Base-by-base conservation (phyloP, 2,329 filamentous ascomycete genomes). In the Diaporthe sp. region DNA sequence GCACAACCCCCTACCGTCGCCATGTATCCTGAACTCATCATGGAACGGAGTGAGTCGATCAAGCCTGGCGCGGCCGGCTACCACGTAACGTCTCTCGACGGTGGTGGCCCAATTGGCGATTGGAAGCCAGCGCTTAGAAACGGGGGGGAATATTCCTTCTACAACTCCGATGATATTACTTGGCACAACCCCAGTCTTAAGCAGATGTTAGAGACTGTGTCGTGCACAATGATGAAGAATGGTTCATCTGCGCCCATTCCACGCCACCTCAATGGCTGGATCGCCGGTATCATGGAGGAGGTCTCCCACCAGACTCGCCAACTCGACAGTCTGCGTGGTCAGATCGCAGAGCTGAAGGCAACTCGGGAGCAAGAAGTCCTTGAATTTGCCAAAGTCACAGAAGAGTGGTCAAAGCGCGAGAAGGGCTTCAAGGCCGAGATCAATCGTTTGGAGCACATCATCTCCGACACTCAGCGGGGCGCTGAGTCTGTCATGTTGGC, bases 171-270 rank as follows among this genome's bases (percentile, higher is more conserved):
- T 2, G 47, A 51, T 27, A 4, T 25, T n/a, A 74, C 55, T 47
- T 76, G 71, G 71, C 53, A 71, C 68, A 75, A 73, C n/a, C 73
- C 75, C 32, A 73, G n/a, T 35, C 71, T 75, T 10, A 63, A 56
- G 37, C 75, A 75, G 65, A 76, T 76, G 71, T 55, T 76, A 42
- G 75, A 76, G 30, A 76, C 71, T 9, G 68, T 76, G 22, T 51
- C 61, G 22, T 73, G 58, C 35, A 32, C 68, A n/a, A 71, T 76
- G 55, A 74, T 71, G 69, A 51, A 44, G n/a, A 74, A 74, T 30
- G 75, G 73, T 17, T 53, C 56, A 30, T 71, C 56, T 27, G 68
- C 70, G 30, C 75, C 75, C 51, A 75, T 76, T n/a, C 71, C 73
- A 27, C 73, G 71, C n/a, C 71, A 75, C 39, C 71, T 75, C 71